phyloP scores from a whole-genome alignment of 768 basidiomycete genomes.

The Hygrophorus russula region DNA sequence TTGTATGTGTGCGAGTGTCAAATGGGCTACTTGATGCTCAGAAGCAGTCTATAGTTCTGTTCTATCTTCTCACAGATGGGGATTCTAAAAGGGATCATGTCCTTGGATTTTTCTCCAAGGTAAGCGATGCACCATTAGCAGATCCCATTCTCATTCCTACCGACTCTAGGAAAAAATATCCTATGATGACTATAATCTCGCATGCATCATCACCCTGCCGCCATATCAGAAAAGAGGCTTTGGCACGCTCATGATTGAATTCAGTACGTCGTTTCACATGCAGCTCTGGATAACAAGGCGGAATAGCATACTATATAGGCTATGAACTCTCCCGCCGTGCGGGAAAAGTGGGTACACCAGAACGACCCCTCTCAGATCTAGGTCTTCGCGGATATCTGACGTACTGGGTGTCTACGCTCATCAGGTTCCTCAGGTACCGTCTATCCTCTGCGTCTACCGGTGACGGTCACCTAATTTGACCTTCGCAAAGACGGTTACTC shows the following conservation, averaged over 20 bases:
- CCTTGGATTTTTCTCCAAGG: slow-evolving; percentile 64
- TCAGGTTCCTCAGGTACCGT: slow-evolving; percentile 71
- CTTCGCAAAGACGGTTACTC: slow-evolving; percentile 35
- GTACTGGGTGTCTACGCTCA: slow-evolving; percentile 74
- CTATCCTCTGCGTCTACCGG: slow-evolving; percentile 1
- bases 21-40: neutral
- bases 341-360: slow-evolving; percentile 82
- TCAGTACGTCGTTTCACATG: slow-evolving; percentile 50
- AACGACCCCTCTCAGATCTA: slow-evolving; percentile 89
- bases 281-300: neutral
- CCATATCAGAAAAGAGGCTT: slow-evolving; percentile 86
- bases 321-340: slow-evolving; percentile 82
- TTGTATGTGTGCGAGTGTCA: slow-evolving; percentile 33
- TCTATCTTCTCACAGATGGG: slow-evolving; percentile 87
- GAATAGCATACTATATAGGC: slow-evolving; percentile 33
- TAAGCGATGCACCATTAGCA: slow-evolving; percentile 10
- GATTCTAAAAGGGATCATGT: slow-evolving; percentile 71
- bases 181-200: slow-evolving; percentile 95
- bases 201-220: slow-evolving; percentile 91
- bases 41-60: slow-evolving; percentile 48
- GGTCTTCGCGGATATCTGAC: slow-evolving; percentile 85
- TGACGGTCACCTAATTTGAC: neutral
- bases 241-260: slow-evolving; percentile 95
- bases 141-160: neutral
- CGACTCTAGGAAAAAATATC: slow-evolving; percentile 75